Evolutionary conservation across 768 basidiomycete species (phyloP).

Genomic region (Hemileccinum rubropunctum): DNA sequence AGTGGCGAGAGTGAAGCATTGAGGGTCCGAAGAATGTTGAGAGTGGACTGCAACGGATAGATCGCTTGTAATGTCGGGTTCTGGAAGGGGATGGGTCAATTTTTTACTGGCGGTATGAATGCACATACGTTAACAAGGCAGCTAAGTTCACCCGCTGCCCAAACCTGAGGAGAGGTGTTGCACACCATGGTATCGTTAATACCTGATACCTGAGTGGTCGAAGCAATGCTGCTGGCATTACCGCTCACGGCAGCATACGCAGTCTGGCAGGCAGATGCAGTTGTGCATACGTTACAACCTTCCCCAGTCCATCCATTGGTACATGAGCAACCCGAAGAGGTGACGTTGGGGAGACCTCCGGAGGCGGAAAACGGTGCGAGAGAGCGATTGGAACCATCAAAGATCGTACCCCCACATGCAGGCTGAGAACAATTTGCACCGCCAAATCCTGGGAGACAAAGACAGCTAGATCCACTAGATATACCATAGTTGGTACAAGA

Average conservation of each 20-base stretch:
- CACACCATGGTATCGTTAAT: constrained; percentile 72
- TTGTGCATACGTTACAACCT: constrained; percentile 79
- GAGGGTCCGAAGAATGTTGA: constrained; percentile 79
- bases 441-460: constrained; percentile 82
- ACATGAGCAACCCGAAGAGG: constrained; percentile 66
- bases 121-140: constrained; percentile 77
- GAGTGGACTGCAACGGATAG: constrained; percentile 65
- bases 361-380: constrained; percentile 41
- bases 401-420: constrained; percentile 79
- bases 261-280: constrained; percentile 61
- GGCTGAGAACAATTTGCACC: constrained; percentile 66
- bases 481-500: constrained; percentile 27
- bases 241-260: constrained; percentile 49
- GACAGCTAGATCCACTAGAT: constrained; percentile 40
- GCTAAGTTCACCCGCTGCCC: constrained; percentile 77
- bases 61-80: constrained; percentile 81
- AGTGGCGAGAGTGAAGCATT: constrained; percentile 68
- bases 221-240: constrained; percentile 31
- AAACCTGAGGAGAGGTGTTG: constrained; percentile 67
- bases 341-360: constrained; percentile 60
- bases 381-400: constrained; percentile 62
- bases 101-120: background rate
- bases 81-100: constrained; percentile 35
- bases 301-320: constrained; percentile 71
- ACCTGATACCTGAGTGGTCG: constrained; percentile 28